Evolutionary conservation across 2,329 filamentous ascomycete species (phyloP).

Genomic region (Metarhizium album): DNA sequence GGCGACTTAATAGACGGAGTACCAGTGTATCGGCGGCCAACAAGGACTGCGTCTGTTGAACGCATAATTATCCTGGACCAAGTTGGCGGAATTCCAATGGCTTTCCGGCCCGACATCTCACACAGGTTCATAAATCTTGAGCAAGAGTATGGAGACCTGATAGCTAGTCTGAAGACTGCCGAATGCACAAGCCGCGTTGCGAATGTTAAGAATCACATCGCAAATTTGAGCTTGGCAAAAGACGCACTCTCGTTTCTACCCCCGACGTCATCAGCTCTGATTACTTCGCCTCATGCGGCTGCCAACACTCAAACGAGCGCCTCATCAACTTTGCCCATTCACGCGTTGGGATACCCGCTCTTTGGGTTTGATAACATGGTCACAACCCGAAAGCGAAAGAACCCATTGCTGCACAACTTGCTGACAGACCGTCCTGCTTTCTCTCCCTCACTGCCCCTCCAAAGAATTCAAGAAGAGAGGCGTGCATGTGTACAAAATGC

Average conservation of each 20-base stretch:
- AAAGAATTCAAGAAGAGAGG: conserved; percentile 39
- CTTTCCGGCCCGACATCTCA: conserved; percentile 25
- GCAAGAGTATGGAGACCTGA: conserved; percentile 69
- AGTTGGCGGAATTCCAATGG: conserved; percentile 70
- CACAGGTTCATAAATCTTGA: conserved; percentile 77
- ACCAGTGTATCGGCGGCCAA: conserved; percentile 26
- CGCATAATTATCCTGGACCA: conserved; percentile 83
- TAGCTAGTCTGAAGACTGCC: conserved; percentile 42
- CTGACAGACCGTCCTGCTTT: conserved; percentile 89
- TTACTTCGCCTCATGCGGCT: conserved; percentile 78
- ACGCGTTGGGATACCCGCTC: conserved; percentile 39
- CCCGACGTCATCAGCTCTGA: conserved; percentile 72
- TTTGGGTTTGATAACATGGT: conserved; percentile 38
- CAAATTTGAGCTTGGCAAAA: conserved; percentile 65
- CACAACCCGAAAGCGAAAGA: conserved; percentile 47
- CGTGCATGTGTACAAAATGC: conserved; percentile 20
- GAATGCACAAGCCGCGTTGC: conserved; percentile 6
- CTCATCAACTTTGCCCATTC: background rate
- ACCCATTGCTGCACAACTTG: conserved; percentile 89
- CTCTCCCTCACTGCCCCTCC: conserved; percentile 78
- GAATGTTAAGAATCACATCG: conserved; percentile 1
- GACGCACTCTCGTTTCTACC: conserved; percentile 66
- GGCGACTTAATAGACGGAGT: background rate
- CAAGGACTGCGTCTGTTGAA: conserved; percentile 56
- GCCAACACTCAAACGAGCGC: conserved; percentile 32